These are phyloP conservation scores for Quercus variabilis DNA, from an alignment of 306 rosid species.

Conservation along the genomic window DNA sequence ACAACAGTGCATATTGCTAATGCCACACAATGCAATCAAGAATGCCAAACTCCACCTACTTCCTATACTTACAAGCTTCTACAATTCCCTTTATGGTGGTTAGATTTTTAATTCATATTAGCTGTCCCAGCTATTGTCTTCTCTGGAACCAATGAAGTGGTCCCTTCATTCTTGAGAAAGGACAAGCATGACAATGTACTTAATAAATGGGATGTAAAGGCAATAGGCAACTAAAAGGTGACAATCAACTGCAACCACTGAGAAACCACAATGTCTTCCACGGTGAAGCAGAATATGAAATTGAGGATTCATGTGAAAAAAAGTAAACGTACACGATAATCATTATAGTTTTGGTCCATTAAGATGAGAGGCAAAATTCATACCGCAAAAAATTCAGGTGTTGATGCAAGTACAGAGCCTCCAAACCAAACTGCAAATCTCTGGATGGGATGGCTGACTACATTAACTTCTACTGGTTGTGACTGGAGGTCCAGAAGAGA, in stretches of 20 bases:
- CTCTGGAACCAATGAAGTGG: background rate
- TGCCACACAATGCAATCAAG: background rate
- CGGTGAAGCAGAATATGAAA: background rate
- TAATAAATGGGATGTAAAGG: background rate
- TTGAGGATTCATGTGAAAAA: background rate
- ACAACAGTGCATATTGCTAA: background rate
- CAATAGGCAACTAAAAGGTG: background rate
- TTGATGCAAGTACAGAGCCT: constrained; percentile 98
- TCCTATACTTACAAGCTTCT: background rate
- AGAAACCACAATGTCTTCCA: background rate
- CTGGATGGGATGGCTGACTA: constrained; percentile 94
- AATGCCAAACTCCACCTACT: background rate
- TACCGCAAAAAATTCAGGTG: constrained; percentile 94
- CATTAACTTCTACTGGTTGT: constrained; percentile 97
- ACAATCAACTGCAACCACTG: background rate
- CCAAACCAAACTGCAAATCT: constrained; percentile 99
- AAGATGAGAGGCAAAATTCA: constrained; percentile 15
- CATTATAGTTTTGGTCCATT: background rate
- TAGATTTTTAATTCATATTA: background rate
- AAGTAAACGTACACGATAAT: background rate
- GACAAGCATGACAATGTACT: background rate
- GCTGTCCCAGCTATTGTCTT: background rate
- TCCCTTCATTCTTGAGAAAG: background rate
- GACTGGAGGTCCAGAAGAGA: constrained; percentile 46
- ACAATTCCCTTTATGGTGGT: background rate